phyloP scores from a whole-genome alignment of 2,329 filamentous ascomycete species.

The Alternaria postmessia region DNA sequence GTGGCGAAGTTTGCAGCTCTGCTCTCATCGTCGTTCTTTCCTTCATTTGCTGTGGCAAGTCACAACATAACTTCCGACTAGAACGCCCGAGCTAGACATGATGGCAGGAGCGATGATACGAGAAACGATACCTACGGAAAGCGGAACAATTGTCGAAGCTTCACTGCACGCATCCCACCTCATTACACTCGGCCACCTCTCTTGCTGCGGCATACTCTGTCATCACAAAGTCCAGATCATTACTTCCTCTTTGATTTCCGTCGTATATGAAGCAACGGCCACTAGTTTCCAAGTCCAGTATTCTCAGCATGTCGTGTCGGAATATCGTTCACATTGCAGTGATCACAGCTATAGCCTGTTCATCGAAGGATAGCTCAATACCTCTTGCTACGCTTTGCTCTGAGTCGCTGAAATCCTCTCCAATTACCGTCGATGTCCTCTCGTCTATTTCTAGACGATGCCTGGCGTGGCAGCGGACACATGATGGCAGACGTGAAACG shows the following conservation, averaged over 20 bases:
- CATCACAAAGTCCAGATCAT: neutral
- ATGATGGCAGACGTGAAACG: neutral
- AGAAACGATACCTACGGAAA: neutral
- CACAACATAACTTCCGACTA: constrained; percentile 7
- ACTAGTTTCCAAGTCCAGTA: neutral
- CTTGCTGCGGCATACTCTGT: neutral
- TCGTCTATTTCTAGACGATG: neutral
- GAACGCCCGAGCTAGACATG: neutral
- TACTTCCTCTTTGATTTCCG: neutral
- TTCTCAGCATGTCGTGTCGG: neutral
- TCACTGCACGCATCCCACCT: neutral
- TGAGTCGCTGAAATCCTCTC: neutral
- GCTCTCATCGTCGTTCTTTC: constrained; percentile 27
- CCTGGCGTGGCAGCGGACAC: neutral
- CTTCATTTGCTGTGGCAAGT: constrained; percentile 18
- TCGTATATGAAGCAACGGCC: neutral
- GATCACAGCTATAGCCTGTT: neutral
- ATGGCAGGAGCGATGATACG: neutral
- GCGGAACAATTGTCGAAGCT: neutral
- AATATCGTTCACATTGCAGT: neutral
- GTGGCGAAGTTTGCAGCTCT: constrained; percentile 17
- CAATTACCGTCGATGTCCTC: neutral
- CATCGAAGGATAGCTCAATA: neutral
- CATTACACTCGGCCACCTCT: neutral
- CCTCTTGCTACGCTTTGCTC: neutral